These are phyloP conservation scores for Termitomyces sp. DNA, from an alignment of 768 basidiomycete species.

Conservation along the genomic window DNA sequence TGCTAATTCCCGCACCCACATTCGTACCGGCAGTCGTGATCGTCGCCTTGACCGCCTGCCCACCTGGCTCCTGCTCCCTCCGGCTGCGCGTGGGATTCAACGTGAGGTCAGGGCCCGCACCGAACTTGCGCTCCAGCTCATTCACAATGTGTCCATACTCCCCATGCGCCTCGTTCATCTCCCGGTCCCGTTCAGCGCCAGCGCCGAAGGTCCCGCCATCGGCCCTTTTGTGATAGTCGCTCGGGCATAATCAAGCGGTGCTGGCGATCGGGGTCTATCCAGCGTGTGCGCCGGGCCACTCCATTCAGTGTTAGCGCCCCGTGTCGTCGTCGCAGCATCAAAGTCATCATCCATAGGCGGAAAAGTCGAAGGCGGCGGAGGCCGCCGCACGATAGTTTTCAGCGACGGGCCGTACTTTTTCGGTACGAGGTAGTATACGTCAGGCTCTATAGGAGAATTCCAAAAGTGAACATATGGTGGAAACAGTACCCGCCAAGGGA, in stretches of 20 bases:
- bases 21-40: slow-evolving; percentile 1
- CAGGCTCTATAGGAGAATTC: slow-evolving; percentile 21
- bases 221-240: slow-evolving; percentile 1
- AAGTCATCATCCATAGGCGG: slow-evolving; percentile 34
- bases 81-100: slow-evolving; percentile 14
- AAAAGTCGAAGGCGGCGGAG: slow-evolving; percentile 29
- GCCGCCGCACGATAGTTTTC: slow-evolving; percentile 30
- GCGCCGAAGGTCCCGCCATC: not conserved
- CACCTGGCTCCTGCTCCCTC: slow-evolving; percentile 10
- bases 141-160: slow-evolving; percentile 28
- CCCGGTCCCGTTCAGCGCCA: not conserved
- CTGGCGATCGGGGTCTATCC: not conserved
- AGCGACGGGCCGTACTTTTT: slow-evolving; percentile 23
- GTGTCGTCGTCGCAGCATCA: slow-evolving; percentile 27
- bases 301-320: slow-evolving; percentile 18
- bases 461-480: not conserved
- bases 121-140: slow-evolving; percentile 26
- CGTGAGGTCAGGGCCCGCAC: slow-evolving; percentile 16
- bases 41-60: slow-evolving; percentile 8
- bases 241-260: not conserved
- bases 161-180: slow-evolving; percentile 22
- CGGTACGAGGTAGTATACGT: slow-evolving; percentile 33
- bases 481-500: not conserved
- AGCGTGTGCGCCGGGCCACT: slow-evolving; percentile 9
- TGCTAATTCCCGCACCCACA: slow-evolving; percentile 11